These are phyloP conservation scores for Globisporangium heterothallicum DNA, from an alignment of 352 stramenopile species.

Conservation along the genomic window DNA sequence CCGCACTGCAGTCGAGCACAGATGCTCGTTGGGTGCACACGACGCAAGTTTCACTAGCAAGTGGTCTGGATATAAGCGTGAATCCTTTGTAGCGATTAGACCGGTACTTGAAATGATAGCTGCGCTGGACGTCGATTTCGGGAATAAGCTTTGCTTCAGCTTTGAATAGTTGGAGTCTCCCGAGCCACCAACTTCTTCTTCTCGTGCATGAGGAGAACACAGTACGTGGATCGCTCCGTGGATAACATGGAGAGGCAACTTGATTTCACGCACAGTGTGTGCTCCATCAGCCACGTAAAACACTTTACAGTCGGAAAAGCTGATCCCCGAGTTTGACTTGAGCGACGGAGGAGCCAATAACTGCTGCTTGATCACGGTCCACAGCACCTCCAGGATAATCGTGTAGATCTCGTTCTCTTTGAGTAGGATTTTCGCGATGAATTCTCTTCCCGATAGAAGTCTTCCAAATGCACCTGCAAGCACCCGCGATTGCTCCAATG, in stretches of 20 bases:
- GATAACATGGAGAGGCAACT: slow-evolving; percentile 60
- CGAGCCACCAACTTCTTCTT: slow-evolving; percentile 7
- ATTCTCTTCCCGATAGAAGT: slow-evolving; percentile 60
- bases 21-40: slow-evolving; percentile 28
- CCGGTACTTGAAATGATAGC: slow-evolving; percentile 60
- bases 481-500: slow-evolving; percentile 50
- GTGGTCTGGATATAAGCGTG: slow-evolving; percentile 56
- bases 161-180: slow-evolving; percentile 22
- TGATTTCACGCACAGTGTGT: slow-evolving; percentile 69
- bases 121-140: slow-evolving; percentile 36
- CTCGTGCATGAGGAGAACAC: slow-evolving; percentile 42
- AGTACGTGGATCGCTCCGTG: slow-evolving; percentile 66
- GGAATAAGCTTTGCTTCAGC: slow-evolving; percentile 62
- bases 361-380: slow-evolving; percentile 62
- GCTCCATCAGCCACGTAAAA: slow-evolving; percentile 69
- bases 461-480: slow-evolving; percentile 61
- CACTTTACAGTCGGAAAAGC: slow-evolving; percentile 74
- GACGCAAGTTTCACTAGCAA: slow-evolving; percentile 61
- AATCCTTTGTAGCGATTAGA: slow-evolving; percentile 72
- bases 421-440: slow-evolving; percentile 58
- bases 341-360: slow-evolving; percentile 43
- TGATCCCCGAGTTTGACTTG: slow-evolving; percentile 43
- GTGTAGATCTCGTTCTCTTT: slow-evolving; percentile 48
- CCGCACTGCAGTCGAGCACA: slow-evolving; percentile 45
- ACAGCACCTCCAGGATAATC: slow-evolving; percentile 67